Conservation (phyloP, 2,329 filamentous ascomycete species). For the Trichoderma cornu-damae region DNA sequence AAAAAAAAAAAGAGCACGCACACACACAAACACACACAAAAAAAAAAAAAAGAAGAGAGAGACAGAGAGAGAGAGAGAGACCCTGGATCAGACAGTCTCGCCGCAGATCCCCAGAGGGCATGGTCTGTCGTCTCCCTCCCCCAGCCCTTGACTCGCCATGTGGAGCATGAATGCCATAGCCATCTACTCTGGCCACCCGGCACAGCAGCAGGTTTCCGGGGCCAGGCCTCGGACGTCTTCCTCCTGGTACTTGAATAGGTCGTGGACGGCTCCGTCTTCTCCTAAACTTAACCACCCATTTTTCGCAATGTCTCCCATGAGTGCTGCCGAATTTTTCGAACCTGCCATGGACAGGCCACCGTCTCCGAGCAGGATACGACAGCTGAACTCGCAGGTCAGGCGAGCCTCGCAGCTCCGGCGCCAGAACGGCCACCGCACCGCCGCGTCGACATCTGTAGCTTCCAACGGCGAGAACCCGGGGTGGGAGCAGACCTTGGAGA, state of each 20-base stretch:
- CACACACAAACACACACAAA: too few species aligned
- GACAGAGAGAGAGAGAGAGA: not conserved
- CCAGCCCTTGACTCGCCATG: conserved; percentile 24
- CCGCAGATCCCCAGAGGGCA: conserved; percentile 27
- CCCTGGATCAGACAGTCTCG: conserved; percentile 24
- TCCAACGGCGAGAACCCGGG: conserved; percentile 40
- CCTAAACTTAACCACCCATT: conserved; percentile 6
- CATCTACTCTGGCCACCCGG: conserved; percentile 13
- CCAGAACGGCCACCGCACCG: conserved; percentile 32
- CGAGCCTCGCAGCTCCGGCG: conserved; percentile 42
- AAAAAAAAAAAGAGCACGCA: not conserved
- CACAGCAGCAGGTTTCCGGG: not conserved
- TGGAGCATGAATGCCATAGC: conserved; percentile 24
- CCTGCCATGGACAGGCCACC: conserved; percentile 57
- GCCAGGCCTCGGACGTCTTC: conserved; percentile 1
- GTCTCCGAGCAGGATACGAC: conserved; percentile 55
- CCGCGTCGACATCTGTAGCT: conserved; percentile 52
- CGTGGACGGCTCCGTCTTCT: conserved; percentile 64
- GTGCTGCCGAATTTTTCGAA: conserved; percentile 43
- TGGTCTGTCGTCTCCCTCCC: conserved; percentile 29
- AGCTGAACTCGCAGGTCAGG: conserved; percentile 55
- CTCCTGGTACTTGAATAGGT: conserved; percentile 41
- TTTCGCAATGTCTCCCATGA: conserved; percentile 15
- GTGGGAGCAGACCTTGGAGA: conserved; percentile 49
- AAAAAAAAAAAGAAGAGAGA: not conserved